A percentile compares a stretch with the other conserved stretches of the same genome.
Evolutionary conservation across 768 basidiomycete genomes (phyloP).

Genomic region (Leucogyrophana mollusca): DNA sequence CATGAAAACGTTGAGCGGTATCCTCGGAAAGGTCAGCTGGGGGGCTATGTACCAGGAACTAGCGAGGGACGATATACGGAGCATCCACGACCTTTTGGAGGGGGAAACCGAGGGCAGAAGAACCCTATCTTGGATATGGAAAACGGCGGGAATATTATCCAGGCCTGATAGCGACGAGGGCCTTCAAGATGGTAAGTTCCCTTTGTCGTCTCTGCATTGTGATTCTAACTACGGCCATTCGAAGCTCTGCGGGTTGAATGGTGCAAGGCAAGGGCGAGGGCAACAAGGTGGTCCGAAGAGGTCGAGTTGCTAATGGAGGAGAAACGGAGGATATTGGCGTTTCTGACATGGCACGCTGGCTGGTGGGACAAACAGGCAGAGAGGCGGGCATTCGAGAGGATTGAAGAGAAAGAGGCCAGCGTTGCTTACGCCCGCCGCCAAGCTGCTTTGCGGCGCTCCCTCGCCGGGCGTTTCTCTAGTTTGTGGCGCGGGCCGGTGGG

Average conservation of each 20-base stretch:
- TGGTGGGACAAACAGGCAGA: slow-evolving; percentile 11
- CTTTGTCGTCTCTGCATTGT: neutral
- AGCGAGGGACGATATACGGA: no score
- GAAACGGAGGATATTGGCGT: slow-evolving; percentile 13
- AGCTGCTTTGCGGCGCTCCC: neutral
- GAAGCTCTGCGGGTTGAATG: neutral
- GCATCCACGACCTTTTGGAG: no score
- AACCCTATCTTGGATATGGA: slow-evolving; percentile 1
- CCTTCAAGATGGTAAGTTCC: neutral
- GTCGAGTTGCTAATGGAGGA: slow-evolving; percentile 13
- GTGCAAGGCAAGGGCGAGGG: slow-evolving; percentile 12
- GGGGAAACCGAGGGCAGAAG: neutral
- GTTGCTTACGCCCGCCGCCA: neutral
- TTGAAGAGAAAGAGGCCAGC: neutral
- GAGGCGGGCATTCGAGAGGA: neutral
- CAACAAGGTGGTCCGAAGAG: slow-evolving; percentile 14
- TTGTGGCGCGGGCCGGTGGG: no score
- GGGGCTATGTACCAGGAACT: no score
- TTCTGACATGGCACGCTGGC: slow-evolving; percentile 6
- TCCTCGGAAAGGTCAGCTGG: no score
- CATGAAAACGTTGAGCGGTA: no score
- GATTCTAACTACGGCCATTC: neutral
- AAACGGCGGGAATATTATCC: neutral
- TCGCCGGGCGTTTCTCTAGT: neutral
- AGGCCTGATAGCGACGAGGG: neutral